phyloP scores from a whole-genome alignment of 208 protist species.

The Leishmania arabica region DNA sequence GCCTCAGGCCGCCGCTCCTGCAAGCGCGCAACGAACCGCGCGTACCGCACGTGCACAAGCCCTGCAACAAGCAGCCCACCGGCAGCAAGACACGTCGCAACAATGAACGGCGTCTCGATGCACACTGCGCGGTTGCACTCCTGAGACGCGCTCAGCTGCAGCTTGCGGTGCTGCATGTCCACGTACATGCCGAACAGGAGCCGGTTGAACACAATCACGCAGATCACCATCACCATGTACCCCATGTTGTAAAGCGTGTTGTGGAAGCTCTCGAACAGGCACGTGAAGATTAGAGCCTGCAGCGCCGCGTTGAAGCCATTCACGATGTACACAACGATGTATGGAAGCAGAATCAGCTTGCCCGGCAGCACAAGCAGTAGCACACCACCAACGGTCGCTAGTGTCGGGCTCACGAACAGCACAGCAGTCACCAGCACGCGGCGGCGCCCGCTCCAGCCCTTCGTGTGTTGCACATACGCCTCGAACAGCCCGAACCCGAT shows the following conservation, averaged over 20 bases:
- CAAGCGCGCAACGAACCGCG: constrained; percentile 35
- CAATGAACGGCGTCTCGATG: constrained; percentile 53
- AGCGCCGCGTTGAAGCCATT: constrained; percentile 47
- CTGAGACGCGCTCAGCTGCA: constrained; percentile 21
- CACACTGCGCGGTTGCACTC: constrained; percentile 41
- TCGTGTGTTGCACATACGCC: constrained; percentile 51
- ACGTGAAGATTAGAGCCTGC: constrained; percentile 55
- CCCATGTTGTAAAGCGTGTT: constrained; percentile 51
- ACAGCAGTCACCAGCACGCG: constrained; percentile 40
- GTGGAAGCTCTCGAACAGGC: constrained; percentile 48
- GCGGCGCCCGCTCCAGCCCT: constrained; percentile 22
- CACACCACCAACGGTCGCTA: constrained; percentile 40
- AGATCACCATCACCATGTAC: constrained; percentile 45
- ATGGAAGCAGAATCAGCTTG: constrained; percentile 20
- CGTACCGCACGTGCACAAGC: constrained; percentile 53
- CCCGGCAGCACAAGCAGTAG: constrained; percentile 49
- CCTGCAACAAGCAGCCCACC: constrained; percentile 36
- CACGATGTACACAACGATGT: constrained; percentile 7
- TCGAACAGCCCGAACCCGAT: constrained; percentile 56
- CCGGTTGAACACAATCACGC: constrained; percentile 59
- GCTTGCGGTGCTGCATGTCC: constrained; percentile 42
- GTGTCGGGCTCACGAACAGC: constrained; percentile 31
- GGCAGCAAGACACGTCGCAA: constrained; percentile 36
- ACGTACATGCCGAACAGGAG: constrained; percentile 57
- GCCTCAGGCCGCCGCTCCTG: constrained; percentile 1